These are phyloP conservation scores for Blastobotrys parvus DNA, from an alignment of 805 yeast genomes.

Conservation along the genomic window DNA sequence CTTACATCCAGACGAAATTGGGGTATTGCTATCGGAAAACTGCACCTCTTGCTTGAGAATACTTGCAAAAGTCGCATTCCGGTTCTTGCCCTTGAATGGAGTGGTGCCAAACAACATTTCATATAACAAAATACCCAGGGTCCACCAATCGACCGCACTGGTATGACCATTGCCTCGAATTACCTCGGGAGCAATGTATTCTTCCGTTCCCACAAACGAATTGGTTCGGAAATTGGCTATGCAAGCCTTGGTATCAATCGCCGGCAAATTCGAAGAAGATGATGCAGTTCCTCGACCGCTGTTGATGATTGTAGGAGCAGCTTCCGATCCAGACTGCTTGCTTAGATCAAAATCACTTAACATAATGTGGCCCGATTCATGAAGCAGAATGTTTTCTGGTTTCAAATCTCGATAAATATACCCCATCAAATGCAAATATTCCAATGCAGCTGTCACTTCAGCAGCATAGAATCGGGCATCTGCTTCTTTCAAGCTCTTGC, in stretches of 20 bases:
- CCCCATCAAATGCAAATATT: constrained; percentile 92
- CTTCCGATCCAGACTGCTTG: constrained; percentile 72
- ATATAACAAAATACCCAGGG: constrained; percentile 82
- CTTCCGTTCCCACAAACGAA: constrained; percentile 98
- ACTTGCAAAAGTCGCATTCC: constrained; percentile 85
- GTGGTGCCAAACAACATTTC: constrained; percentile 96
- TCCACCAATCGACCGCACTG: constrained; percentile 99
- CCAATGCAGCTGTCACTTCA: constrained; percentile 95
- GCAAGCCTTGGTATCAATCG: constrained; percentile 87
- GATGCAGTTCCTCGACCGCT: constrained; percentile 21
- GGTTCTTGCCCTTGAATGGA: constrained; percentile 86
- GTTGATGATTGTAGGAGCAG: constrained; percentile 61
- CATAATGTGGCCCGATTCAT: constrained; percentile 98
- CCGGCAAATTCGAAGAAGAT: constrained; percentile 41
- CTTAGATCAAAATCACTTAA: constrained; percentile 92
- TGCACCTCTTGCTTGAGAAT: constrained; percentile 75
- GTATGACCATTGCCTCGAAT: constrained; percentile 96
- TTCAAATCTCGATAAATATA: constrained; percentile 93
- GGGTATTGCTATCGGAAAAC: constrained; percentile 56
- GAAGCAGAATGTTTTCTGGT: constrained; percentile 90
- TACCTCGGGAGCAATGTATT: constrained; percentile 97
- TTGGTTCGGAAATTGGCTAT: constrained; percentile 95
- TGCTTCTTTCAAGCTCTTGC: constrained; percentile 74
- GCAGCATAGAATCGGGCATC: constrained; percentile 94
- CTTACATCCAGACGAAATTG: constrained; percentile 67